A percentile compares a stretch with the other conserved stretches of the same genome.
phyloP scores from a whole-genome alignment of 1,284 basidiomycete species.

The Cryptococcus neoformans region DNA sequence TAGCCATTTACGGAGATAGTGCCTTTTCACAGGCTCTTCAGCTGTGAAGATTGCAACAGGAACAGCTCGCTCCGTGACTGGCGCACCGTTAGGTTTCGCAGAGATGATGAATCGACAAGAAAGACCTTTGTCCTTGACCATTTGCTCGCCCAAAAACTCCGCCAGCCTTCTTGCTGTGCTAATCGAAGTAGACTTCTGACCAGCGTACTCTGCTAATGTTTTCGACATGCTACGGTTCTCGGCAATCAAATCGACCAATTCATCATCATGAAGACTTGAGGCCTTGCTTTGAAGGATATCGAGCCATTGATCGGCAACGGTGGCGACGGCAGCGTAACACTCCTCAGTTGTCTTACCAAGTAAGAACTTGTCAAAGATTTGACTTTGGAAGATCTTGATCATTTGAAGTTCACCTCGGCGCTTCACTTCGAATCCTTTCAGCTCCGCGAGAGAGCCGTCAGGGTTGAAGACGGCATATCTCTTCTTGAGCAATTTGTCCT shows the following conservation, averaged over 20 bases:
- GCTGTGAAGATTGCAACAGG: conserved; percentile 99
- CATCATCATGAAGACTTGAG: conserved; percentile 78
- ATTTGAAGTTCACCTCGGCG: conserved; percentile 96
- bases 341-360: conserved; percentile 89
- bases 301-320: conserved; percentile 95
- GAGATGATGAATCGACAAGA: conserved; percentile 99
- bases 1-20: conserved; percentile 88
- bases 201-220: conserved; percentile 92
- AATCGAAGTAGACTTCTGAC: conserved; percentile 98
- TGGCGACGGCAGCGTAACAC: conserved; percentile 91
- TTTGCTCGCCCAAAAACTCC: conserved; percentile 96
- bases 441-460: conserved; percentile 92
- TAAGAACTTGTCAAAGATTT: conserved; percentile 97
- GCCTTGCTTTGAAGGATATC: conserved; percentile 91
- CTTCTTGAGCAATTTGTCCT: conserved; percentile 98
- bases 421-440: conserved; percentile 99
- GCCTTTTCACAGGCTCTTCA: conserved; percentile 83
- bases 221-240: conserved; percentile 99
- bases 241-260: conserved; percentile 95
- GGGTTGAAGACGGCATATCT: conserved; percentile 92
- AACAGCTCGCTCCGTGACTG: conserved; percentile 95
- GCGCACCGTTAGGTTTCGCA: conserved; percentile 85
- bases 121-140: conserved; percentile 98
- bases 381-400: conserved; percentile 99
- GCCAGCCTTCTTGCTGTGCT: conserved; percentile 92